phyloP scores from a whole-genome alignment of 1,139 yeast species.

The Nematodospora anomalae region DNA sequence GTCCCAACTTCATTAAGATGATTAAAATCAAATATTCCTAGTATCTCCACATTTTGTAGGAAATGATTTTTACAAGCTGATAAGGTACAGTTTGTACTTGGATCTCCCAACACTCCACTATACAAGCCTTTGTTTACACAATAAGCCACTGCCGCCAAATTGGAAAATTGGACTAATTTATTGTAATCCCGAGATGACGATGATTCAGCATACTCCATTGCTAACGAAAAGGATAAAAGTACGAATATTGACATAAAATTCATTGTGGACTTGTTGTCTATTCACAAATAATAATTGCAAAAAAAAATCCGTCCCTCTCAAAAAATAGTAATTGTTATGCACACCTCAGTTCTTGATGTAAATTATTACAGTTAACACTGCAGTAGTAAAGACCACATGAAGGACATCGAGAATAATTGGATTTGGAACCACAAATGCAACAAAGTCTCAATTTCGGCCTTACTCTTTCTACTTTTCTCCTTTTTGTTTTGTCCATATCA shows the following conservation, averaged over 20 bases:
- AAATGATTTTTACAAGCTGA: conserved; percentile 21
- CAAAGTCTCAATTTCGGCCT: conserved; percentile 42
- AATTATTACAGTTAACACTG: conserved; percentile 41
- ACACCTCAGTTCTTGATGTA: conserved; percentile 48
- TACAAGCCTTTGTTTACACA: conserved; percentile 35
- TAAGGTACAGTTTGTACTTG: conserved; percentile 22
- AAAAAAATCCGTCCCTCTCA: neutral
- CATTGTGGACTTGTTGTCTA: neutral
- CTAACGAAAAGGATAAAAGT: conserved; percentile 3
- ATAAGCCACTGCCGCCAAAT: conserved; percentile 38
- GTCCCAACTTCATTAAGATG: conserved; percentile 51
- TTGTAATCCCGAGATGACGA: conserved; percentile 22
- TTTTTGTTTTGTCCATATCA: conserved; percentile 18
- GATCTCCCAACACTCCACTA: conserved; percentile 24
- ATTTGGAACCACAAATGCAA: conserved; percentile 43
- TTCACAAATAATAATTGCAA: neutral
- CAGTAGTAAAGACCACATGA: conserved; percentile 45
- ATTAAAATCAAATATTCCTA: conserved; percentile 40
- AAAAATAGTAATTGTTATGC: conserved; percentile 16
- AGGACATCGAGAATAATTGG: conserved; percentile 41
- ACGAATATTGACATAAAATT: neutral
- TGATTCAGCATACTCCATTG: neutral
- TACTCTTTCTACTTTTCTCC: conserved; percentile 19
- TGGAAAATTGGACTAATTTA: conserved; percentile 34
- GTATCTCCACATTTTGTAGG: conserved; percentile 28